Percentiles rank a stretch among this genome's conserved stretches.
Conservation (phyloP, 1,284 basidiomycete genomes). For the Leccinum huronense region DNA sequence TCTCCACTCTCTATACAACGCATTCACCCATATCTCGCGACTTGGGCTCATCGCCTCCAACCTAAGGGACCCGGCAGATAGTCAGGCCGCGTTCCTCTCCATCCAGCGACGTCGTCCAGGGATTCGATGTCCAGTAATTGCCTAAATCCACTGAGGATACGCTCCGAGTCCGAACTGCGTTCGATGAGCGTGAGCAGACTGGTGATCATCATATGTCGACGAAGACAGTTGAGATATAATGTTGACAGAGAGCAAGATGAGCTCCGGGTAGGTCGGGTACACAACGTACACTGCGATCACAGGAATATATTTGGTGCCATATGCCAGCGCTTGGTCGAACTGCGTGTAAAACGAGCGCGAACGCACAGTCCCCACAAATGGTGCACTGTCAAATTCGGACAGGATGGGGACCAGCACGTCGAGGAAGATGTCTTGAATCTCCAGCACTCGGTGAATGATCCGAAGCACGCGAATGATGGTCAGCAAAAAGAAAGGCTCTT, state of each 20-base stretch:
- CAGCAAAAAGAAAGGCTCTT: conserved; percentile 68
- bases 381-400: conserved; percentile 58
- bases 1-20: no score
- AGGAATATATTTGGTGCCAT: conserved; percentile 27
- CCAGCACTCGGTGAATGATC: conserved; percentile 80
- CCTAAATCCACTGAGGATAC: conserved; percentile 83
- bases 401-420: conserved; percentile 85
- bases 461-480: conserved; percentile 81
- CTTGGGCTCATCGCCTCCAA: no score
- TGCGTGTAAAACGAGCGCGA: conserved; percentile 69
- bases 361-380: conserved; percentile 53
- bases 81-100: no score
- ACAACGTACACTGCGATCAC: conserved; percentile 55
- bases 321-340: conserved; percentile 82
- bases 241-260: conserved; percentile 79
- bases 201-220: conserved; percentile 49
- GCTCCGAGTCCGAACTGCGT: conserved; percentile 78
- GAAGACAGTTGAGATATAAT: conserved; percentile 71
- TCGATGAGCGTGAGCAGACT: conserved; percentile 81
- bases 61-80: no score
- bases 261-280: conserved; percentile 65
- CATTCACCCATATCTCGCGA: no score
- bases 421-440: conserved; percentile 86
- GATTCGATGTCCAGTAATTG: conserved; percentile 66
- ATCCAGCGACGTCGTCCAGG: conserved; percentile 48